Percentiles rank a stretch among this genome's conserved stretches.
These are phyloP conservation scores for Chlamydomonas sp. DNA, from an alignment of 139 green algal genomes.

Conservation along the genomic window DNA sequence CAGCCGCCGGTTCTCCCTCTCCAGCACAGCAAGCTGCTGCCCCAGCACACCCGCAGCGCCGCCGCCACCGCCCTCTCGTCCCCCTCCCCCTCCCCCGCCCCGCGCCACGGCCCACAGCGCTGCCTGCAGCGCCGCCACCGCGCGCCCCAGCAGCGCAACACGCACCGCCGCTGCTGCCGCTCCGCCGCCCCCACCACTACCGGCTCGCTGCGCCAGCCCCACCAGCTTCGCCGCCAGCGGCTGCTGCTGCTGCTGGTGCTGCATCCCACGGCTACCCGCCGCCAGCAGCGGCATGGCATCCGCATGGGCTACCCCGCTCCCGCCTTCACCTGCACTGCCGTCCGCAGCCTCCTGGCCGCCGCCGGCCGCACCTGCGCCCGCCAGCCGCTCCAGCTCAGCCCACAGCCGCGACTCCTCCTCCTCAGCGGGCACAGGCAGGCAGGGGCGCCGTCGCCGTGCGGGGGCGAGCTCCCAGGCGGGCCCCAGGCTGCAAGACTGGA, in stretches of 20 bases:
- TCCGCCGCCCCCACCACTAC: background rate
- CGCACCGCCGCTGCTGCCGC: background rate
- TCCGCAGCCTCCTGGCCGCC: background rate
- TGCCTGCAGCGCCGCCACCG: background rate
- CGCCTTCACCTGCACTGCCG: background rate
- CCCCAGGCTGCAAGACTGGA: too few species aligned
- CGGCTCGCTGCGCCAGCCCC: too few species aligned
- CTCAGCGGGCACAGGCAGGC: background rate
- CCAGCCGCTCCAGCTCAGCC: slow-evolving; percentile 4
- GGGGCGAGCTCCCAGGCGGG: too few species aligned
- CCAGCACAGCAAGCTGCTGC: background rate
- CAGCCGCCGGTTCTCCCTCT: slow-evolving; percentile 6
- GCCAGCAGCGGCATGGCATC: too few species aligned
- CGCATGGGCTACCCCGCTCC: too few species aligned
- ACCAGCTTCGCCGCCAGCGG: too few species aligned
- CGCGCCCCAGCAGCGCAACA: background rate
- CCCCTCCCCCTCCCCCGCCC: too few species aligned
- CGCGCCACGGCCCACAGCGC: too few species aligned
- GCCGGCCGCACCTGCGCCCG: background rate
- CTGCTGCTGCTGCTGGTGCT: too few species aligned
- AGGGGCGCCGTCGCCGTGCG: background rate
- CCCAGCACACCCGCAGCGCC: too few species aligned
- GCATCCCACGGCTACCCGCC: too few species aligned
- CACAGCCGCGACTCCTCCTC: slow-evolving; percentile 25
- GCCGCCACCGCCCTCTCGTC: too few species aligned